Evolutionary conservation across 306 rosid genomes (phyloP), one percentile per base, ranked within the genome.

Genomic region (Echinosophora koreensis): DNA sequence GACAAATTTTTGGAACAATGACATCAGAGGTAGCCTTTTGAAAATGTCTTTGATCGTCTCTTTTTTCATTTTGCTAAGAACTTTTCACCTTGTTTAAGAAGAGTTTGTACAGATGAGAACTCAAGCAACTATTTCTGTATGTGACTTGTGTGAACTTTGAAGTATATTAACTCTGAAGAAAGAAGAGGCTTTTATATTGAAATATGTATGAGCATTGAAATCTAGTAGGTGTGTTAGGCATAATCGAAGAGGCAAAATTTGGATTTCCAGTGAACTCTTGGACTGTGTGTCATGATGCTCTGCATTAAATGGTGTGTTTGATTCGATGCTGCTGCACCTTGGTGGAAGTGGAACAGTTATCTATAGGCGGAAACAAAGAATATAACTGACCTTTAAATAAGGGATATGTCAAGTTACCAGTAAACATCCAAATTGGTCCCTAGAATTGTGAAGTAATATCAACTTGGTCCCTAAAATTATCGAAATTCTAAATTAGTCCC

Each of bases 21-120:
- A 11, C 50, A 52, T 39, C 46, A 78, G 44, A 0, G 74, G 62
- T 38, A 66, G 49, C 55, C 13, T 62, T 34, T 4, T 61, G 46
- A 70, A 49, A 35, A 69, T 3, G 30, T 41, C 66, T 72, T 3
- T 49, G 22, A 39, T n/a, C 6, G 18, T 56, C 34, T 57, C n/a
- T 61, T 14, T 18, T 8, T 44, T 0, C 12, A 49, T 6, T 5
- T 13, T 66, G 38, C 4, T 6, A 3, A 7, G 39, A 50, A 11
- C 2, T 50, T 17, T 47, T 27, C 5, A 5, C 11, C 49, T 15
- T 2, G 4, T 44, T 1, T 8, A 5, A 0, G 15, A 7, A 42
- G 17, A 5, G 15, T 38, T 5, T 10, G 54, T 30, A 4, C 12
- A 61, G 2, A 39, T 14, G 42, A 37, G 73, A 34, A 44, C 10